Conservation (phyloP, 2,329 filamentous ascomycete genomes). For the Westerdykella aurantiaca region DNA sequence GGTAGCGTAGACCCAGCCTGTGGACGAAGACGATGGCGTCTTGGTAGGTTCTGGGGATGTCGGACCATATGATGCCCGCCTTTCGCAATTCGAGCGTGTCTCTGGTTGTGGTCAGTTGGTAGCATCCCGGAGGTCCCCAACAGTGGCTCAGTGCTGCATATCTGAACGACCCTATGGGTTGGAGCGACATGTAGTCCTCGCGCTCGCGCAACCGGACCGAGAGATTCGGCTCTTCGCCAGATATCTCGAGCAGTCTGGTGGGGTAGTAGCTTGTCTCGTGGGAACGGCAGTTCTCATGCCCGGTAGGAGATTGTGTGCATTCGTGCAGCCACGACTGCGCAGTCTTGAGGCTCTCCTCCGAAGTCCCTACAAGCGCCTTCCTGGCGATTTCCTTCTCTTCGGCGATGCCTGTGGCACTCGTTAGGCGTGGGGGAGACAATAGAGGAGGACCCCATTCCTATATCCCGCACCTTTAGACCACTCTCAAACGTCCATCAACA, state of each 20-base stretch:
- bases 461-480: too few relatives aligned
- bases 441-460: too few relatives aligned
- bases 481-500: too few relatives aligned
- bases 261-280: neutral
- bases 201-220: neutral
- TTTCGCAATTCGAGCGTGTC: neutral
- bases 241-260: neutral
- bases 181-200: neutral
- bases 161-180: neutral
- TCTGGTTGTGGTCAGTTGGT: neutral
- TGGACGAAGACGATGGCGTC: conserved; percentile 14
- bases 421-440: too few relatives aligned
- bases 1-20: conserved; percentile 13
- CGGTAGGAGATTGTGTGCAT: too few relatives aligned
- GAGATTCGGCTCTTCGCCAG: neutral
- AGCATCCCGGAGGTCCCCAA: neutral
- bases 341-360: too few relatives aligned
- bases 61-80: conserved; percentile 3
- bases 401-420: too few relatives aligned
- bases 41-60: conserved; percentile 16
- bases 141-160: neutral
- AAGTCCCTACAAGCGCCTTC: too few relatives aligned
- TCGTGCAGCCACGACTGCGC: too few relatives aligned
- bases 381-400: too few relatives aligned
- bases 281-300: too few relatives aligned